phyloP scores from a whole-genome alignment of 441 rosid genomes.

The Eutrema salsugineum region DNA sequence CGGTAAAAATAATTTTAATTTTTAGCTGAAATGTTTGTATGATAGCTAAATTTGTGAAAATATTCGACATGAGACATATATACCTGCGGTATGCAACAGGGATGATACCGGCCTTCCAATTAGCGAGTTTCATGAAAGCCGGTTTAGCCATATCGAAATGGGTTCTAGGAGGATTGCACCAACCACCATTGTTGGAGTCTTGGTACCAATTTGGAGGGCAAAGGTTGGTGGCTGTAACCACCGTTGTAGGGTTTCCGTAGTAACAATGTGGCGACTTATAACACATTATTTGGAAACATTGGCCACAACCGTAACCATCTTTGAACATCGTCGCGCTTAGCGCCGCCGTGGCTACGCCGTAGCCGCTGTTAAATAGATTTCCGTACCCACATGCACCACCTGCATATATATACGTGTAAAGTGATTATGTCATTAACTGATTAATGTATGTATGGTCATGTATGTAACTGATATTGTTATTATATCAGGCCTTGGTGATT shows the following conservation, averaged over 20 bases:
- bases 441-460: background rate
- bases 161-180: conserved; percentile 85
- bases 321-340: conserved; percentile 68
- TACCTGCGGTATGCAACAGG: conserved; percentile 77
- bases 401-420: background rate
- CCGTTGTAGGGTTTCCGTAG: conserved; percentile 32
- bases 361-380: conserved; percentile 57
- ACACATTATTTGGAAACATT: conserved; percentile 69
- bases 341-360: conserved; percentile 65
- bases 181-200: conserved; percentile 74
- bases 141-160: conserved; percentile 93
- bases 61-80: background rate
- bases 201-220: conserved; percentile 87
- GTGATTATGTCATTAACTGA: background rate
- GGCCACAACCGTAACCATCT: conserved; percentile 71
- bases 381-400: conserved; percentile 97
- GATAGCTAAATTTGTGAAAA: background rate
- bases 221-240: conserved; percentile 72
- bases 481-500: background rate
- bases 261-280: conserved; percentile 47
- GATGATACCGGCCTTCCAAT: conserved; percentile 78
- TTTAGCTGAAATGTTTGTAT: background rate
- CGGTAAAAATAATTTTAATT: background rate
- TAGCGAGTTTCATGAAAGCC: conserved; percentile 80
- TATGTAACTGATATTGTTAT: background rate